These are phyloP conservation scores for Sphenostylis stenocarpa DNA, from an alignment of 306 rosid genomes.

Conservation along the genomic window DNA sequence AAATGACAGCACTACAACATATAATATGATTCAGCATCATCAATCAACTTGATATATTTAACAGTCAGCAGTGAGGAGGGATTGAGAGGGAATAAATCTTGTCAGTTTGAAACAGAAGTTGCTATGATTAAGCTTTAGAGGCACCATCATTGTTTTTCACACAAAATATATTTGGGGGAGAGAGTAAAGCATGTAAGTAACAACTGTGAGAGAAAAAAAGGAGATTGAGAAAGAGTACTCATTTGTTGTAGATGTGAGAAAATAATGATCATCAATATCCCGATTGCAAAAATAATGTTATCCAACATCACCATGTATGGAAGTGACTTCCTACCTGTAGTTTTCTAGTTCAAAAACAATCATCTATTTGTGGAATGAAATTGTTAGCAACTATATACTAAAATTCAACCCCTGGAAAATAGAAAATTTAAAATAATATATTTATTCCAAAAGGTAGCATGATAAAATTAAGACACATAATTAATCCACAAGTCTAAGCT, in stretches of 20 bases:
- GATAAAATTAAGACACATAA: background rate
- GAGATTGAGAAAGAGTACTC: constrained; percentile 28
- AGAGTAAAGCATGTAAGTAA: constrained; percentile 49
- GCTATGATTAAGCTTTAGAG: constrained; percentile 33
- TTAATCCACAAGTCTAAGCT: constrained; percentile 30
- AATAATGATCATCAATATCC: constrained; percentile 8
- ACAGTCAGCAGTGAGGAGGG: constrained; percentile 34
- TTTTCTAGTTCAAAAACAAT: background rate
- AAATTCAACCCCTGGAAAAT: constrained; percentile 29
- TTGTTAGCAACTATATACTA: background rate
- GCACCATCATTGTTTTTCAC: constrained; percentile 26
- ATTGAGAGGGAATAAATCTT: constrained; percentile 30
- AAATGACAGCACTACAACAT: constrained; percentile 55
- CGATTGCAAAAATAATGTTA: constrained; percentile 18
- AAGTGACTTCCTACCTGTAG: constrained; percentile 31
- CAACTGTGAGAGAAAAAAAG: constrained; percentile 16
- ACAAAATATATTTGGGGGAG: constrained; percentile 24
- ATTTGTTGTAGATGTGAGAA: constrained; percentile 19
- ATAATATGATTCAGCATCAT: constrained; percentile 25
- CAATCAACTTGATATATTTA: constrained; percentile 39
- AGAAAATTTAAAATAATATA: constrained; percentile 9
- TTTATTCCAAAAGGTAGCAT: background rate
- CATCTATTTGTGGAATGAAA: background rate
- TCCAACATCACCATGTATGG: constrained; percentile 11
- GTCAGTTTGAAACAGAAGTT: constrained; percentile 40